Conservation (phyloP, 2,329 filamentous ascomycete species). For the Moelleriella libera region DNA sequence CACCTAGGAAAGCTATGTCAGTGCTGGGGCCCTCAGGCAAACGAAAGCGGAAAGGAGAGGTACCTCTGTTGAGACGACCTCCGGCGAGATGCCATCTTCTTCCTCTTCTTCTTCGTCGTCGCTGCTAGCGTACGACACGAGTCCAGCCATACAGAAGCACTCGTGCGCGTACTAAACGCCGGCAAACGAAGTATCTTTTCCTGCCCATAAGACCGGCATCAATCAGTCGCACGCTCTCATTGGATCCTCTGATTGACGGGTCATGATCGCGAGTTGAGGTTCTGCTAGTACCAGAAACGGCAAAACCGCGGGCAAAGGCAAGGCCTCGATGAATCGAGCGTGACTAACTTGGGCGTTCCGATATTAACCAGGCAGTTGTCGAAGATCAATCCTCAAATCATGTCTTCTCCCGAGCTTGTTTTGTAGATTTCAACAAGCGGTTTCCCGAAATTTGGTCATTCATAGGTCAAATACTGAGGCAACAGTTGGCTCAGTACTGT, state of each 20-base stretch:
- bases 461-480: no score
- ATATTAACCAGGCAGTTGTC: not conserved
- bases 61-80: slow-evolving; percentile 1
- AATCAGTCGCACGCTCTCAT: no score
- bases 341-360: not conserved
- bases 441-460: no score
- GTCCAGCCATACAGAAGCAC: slow-evolving; percentile 20
- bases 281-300: not conserved
- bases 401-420: no score
- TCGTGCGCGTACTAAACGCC: no score
- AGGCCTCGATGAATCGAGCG: not conserved
- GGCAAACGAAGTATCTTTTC: no score
- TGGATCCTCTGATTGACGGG: no score
- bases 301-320: not conserved
- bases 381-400: no score
- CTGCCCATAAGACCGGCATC: no score
- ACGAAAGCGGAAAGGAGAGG: not conserved
- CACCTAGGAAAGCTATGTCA: no score
- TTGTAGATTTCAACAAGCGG: no score
- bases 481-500: no score
- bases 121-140: slow-evolving; percentile 37
- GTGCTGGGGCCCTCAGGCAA: not conserved
- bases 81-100: slow-evolving; percentile 13
- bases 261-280: not conserved
- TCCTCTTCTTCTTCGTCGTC: slow-evolving; percentile 23